Conservation (phyloP, 257 asterid species). For the Solanum medicagineum region DNA sequence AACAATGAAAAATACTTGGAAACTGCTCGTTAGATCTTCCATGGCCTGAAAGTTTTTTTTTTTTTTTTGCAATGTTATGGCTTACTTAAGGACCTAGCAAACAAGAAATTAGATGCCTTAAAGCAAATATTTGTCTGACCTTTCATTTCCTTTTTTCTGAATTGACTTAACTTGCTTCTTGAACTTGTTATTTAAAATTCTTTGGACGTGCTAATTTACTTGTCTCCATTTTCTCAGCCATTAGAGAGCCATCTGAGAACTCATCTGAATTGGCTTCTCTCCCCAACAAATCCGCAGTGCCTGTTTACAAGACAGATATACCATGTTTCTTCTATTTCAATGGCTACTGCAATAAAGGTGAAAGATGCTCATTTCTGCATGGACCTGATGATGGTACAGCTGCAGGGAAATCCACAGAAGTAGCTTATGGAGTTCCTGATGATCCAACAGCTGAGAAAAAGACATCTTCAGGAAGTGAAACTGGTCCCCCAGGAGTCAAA, state of each 20-base stretch:
- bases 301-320: constrained; percentile 14
- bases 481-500: constrained; percentile 6
- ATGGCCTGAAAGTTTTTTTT: not conserved
- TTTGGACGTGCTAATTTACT: not conserved
- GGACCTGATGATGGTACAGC: constrained; percentile 12
- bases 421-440: constrained; percentile 6
- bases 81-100: not conserved
- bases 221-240: constrained; percentile 10
- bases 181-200: not conserved
- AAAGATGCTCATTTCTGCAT: constrained; percentile 18
- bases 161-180: not conserved
- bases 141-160: not conserved
- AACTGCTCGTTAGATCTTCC: not conserved
- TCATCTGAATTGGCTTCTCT: constrained; percentile 6
- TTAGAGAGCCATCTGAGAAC: constrained; percentile 14
- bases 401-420: constrained; percentile 5
- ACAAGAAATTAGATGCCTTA: not conserved
- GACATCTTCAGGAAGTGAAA: constrained; percentile 10
- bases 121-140: not conserved
- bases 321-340: constrained; percentile 27
- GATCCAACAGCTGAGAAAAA: constrained; percentile 7
- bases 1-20: not conserved
- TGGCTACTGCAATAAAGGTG: constrained; percentile 32
- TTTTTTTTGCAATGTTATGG: not conserved
- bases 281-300: constrained; percentile 7